These are phyloP conservation scores for Pichia rugopelliculosa DNA, from an alignment of 805 yeast genomes.

Conservation along the genomic window DNA sequence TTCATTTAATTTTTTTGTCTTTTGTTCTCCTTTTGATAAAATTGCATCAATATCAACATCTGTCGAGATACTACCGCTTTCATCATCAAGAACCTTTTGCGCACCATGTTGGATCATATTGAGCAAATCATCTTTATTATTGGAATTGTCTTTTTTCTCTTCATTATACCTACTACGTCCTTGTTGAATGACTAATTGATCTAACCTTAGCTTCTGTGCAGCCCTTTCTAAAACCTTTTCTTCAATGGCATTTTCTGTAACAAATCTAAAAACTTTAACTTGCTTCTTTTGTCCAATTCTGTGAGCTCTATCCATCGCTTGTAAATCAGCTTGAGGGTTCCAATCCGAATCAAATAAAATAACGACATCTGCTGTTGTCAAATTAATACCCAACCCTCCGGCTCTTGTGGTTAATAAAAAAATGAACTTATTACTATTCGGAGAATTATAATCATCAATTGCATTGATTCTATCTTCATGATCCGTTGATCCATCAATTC, in stretches of 20 bases:
- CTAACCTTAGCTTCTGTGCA: slow-evolving; percentile 85
- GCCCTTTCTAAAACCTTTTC: slow-evolving; percentile 95
- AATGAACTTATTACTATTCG: slow-evolving; percentile 74
- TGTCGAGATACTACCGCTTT: slow-evolving; percentile 18
- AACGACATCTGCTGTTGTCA: slow-evolving; percentile 88
- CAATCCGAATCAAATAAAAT: slow-evolving; percentile 88
- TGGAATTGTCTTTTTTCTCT: slow-evolving; percentile 25
- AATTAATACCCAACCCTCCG: slow-evolving; percentile 92
- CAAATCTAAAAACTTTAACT: slow-evolving; percentile 85
- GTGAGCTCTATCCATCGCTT: slow-evolving; percentile 98
- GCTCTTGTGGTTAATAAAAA: slow-evolving; percentile 90
- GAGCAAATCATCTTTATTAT: slow-evolving; percentile 73
- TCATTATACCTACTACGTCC: slow-evolving; percentile 50
- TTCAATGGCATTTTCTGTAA: slow-evolving; percentile 92
- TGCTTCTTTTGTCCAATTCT: slow-evolving; percentile 96
- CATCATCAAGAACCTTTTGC: slow-evolving; percentile 64
- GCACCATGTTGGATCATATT: slow-evolving; percentile 99
- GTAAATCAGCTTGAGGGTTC: slow-evolving; percentile 97
- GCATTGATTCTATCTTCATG: slow-evolving; percentile 91
- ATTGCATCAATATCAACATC: slow-evolving; percentile 60
- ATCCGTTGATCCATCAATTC: slow-evolving; percentile 90
- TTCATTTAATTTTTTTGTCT: slow-evolving; percentile 70
- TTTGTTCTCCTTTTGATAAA: slow-evolving; percentile 70
- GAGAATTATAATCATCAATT: slow-evolving; percentile 84
- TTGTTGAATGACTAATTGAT: slow-evolving; percentile 93